Evolutionary conservation across 768 basidiomycete species (phyloP), one percentile per base, ranked within the genome.

Genomic region (Termitomyces heimii): DNA sequence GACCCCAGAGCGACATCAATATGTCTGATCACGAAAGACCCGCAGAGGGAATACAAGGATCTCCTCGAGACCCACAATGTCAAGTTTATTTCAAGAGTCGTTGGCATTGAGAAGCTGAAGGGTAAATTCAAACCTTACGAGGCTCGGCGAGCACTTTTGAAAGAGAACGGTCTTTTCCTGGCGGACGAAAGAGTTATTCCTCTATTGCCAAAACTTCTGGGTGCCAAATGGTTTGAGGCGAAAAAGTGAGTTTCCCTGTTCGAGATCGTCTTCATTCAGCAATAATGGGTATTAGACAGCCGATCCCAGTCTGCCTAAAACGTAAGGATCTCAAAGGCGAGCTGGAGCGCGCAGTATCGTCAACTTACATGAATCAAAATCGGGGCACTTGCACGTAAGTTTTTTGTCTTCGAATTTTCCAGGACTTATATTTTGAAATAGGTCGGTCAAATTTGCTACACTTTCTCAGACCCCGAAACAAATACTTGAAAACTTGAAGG

Each of bases 341-440:
- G 66, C 81, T 99, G 10, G 95, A 96, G 70, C 85, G 88, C 45
- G 96, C 96, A 18, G 85, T 99, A 62, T 86, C 86, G 4, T 94
- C 94, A 12, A 95, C 96, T 2, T 97, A 97, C 71, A 91, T 97
- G 87, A 90, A 94, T 70, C 91, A 94, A 72, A 93, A 94, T 55
- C 85, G 83, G 61, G 97, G 97, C 13, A 97, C 94, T 6, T 92
- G 89, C 82, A 85, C 87, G 92, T 95, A 75, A 52, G 93, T 32
- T 2, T n/a, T 82, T 26, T 20, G 34, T n/a, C 29, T n/a, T 46
- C 13, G 5, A 39, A 50, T 48, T 53, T 20, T 54, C 42, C 35
- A 46, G 31, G 12, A 26, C 10, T 35, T 7, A 45, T 29, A 13
- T 40, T 37, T 37, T 14, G 9, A 8, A 18, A 20, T 63, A 95